Base-by-base conservation (phyloP, 176 grass and related monocot species). In the Microstegium vimineum region DNA sequence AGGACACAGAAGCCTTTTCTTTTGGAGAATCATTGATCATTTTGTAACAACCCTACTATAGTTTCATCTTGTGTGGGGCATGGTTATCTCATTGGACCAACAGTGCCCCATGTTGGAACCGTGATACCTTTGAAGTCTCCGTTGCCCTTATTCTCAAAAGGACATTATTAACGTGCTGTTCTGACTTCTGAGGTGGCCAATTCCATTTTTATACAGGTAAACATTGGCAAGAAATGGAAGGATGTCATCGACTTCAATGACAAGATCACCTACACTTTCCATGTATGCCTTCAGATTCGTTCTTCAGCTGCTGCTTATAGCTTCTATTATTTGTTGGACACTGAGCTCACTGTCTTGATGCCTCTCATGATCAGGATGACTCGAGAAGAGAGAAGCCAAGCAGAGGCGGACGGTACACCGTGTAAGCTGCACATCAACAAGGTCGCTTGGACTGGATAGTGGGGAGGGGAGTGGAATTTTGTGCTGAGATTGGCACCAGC, bases 201-300 rank as follows among this genome's bases (percentile, higher is more conserved):
- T 72, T 59, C 42, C 17, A 79, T 72, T 71, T 7, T 74, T 69
- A n/a, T 84, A 9, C 87, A 99, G 96, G 94, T 84, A 15, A 95
- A 92, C 77, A 94, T 99, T 90, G 96, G 96, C 27, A 95, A 89
- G 85, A 99, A 99, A 93, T 99, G 96, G 96, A 99, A 99, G 85
- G 96, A 99, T 67, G 76, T 99, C 20, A 66, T 99, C 22, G 89
- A 99, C 83, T 94, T 43, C 80, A 92, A 94, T 83, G 93, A 99
- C 67, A 99, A 99, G 85, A 94, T 99, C 77, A 77, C 83, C 68
- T 95, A 99, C 89, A 99, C 80, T 75, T 93, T 99, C 86, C 93
- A 95, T 85, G 96, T 99, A 99, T 57, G 89, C 81, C 17, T 87
- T 57, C 20, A 33, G 11, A 85, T 25, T 73, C 6, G 49, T 54